Base-by-base conservation (phyloP, 805 yeast species). In the Jamesozyma gamospora region DNA sequence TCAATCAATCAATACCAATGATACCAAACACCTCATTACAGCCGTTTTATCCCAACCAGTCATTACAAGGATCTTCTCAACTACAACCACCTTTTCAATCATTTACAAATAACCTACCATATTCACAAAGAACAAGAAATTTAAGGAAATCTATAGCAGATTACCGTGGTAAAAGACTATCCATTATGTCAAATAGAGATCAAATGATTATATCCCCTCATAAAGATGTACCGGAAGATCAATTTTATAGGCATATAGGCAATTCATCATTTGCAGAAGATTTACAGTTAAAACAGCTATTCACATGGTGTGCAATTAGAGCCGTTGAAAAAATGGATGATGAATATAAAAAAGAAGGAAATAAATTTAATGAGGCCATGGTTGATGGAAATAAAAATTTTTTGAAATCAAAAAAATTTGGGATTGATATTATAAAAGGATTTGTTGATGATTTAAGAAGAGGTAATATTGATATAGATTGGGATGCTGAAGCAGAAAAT, bases 281-380 rank as follows among this genome's bases (percentile, higher is more conserved):
- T 30, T 40, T 55, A 34, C 60, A 55, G 40, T 44, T 59, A 35
- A 50, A 52, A 41, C 61, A 58, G 37, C 48, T 59, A 16, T 56
- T 55, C 41, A 52, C 46, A 31, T 59, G 64, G 64, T 58, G 64
- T 40, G 41, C 56, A 8, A 52, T 54, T 13, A 47, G 60, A 28
- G 34, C 54, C 2, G 35, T 53, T 17, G 46, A 50, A 34, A 52
- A 47, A 19, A 29, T 52, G 31, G 47, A 47, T 30, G 42, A 41
- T n/a, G 41, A 45, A 28, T 10, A 24, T 9, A 4, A 21, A 18
- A 31, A 31, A 18, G 34, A 18, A 14, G n/a, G 13, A 18, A 14
- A 31, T n/a, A 31, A 10, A 18, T 14, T 31, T 17, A 13, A n/a
- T n/a, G 15, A 12, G 12, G 11, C 24, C 14, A 34, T 18, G 30